These are phyloP conservation scores for Microsporum audouinii DNA, from an alignment of 2,329 filamentous ascomycete genomes.

Conservation along the genomic window DNA sequence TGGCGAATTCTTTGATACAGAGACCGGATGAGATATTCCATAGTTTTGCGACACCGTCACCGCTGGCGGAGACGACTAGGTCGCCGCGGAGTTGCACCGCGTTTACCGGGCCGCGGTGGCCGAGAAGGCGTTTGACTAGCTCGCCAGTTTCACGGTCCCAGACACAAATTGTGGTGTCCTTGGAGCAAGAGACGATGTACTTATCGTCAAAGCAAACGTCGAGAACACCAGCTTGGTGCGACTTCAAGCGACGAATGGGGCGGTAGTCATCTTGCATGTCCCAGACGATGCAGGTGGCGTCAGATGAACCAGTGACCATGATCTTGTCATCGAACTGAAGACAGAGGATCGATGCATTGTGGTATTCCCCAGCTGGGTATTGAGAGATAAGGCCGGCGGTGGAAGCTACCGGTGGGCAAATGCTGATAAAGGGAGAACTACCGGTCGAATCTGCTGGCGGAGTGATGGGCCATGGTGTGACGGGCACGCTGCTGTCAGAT, in stretches of 20 bases:
- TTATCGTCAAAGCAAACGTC: conserved; percentile 87
- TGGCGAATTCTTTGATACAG: conserved; percentile 78
- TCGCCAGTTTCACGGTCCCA: conserved; percentile 76
- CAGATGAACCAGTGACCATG: conserved; percentile 88
- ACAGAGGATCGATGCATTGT: conserved; percentile 87
- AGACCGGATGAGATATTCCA: conserved; percentile 89
- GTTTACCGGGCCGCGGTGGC: conserved; percentile 87
- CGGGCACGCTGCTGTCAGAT: conserved; percentile 21
- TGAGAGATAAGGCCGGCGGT: conserved; percentile 42
- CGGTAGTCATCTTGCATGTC: conserved; percentile 66
- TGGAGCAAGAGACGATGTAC: conserved; percentile 93
- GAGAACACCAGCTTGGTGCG: conserved; percentile 78
- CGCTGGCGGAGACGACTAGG: conserved; percentile 83
- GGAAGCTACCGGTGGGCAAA: conserved; percentile 41
- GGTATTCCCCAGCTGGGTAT: conserved; percentile 44
- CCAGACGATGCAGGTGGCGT: conserved; percentile 84
- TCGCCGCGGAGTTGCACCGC: conserved; percentile 91
- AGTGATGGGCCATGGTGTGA: conserved; percentile 44
- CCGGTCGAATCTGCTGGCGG: conserved; percentile 32
- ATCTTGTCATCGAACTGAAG: conserved; percentile 89
- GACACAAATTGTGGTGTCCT: conserved; percentile 85
- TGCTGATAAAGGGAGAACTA: conserved; percentile 35
- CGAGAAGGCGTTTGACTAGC: conserved; percentile 65
- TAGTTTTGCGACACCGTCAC: conserved; percentile 83
- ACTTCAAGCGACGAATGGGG: conserved; percentile 64